These are phyloP conservation scores for Phaeosphaeriaceae sp. DNA, from an alignment of 2,329 filamentous ascomycete genomes.

Conservation along the genomic window DNA sequence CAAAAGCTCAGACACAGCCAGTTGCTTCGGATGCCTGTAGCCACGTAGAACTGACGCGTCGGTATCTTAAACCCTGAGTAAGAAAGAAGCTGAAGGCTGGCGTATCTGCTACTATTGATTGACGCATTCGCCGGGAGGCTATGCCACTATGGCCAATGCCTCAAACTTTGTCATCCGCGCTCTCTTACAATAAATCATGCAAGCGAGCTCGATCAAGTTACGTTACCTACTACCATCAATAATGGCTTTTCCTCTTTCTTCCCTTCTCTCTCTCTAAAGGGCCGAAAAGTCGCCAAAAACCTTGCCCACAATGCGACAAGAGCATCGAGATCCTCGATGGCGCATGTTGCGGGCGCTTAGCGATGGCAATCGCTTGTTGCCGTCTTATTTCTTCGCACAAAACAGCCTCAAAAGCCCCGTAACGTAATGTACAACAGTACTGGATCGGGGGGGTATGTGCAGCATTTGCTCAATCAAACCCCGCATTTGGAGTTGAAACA, in stretches of 20 bases:
- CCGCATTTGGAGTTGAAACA: too few relatives aligned
- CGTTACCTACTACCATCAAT: slow-evolving; percentile 15
- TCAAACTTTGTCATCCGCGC: slow-evolving; percentile 45
- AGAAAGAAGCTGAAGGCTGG: slow-evolving; percentile 3
- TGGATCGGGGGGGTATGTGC: too few relatives aligned
- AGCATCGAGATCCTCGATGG: neutral
- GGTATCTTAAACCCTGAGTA: neutral
- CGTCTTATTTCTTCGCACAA: neutral
- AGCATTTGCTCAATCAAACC: too few relatives aligned
- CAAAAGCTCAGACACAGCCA: too few relatives aligned
- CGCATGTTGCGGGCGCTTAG: neutral
- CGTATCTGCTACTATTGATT: slow-evolving; percentile 17
- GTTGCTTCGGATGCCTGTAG: too few relatives aligned
- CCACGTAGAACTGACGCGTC: slow-evolving; percentile 3
- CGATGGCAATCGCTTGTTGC: slow-evolving; percentile 1
- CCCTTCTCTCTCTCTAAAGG: slow-evolving; percentile 2
- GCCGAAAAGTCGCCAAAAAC: slow-evolving; percentile 6
- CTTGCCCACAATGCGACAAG: neutral
- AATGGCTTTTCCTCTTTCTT: too few relatives aligned
- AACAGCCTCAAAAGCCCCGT: too few relatives aligned
- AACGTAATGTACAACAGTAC: too few relatives aligned
- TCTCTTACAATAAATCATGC: slow-evolving; percentile 38
- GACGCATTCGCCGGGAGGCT: slow-evolving; percentile 35
- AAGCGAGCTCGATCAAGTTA: slow-evolving; percentile 22
- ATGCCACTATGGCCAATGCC: slow-evolving; percentile 41